Base-by-base conservation (phyloP, 352 stramenopile genomes). In the Globisporangium barbulae region DNA sequence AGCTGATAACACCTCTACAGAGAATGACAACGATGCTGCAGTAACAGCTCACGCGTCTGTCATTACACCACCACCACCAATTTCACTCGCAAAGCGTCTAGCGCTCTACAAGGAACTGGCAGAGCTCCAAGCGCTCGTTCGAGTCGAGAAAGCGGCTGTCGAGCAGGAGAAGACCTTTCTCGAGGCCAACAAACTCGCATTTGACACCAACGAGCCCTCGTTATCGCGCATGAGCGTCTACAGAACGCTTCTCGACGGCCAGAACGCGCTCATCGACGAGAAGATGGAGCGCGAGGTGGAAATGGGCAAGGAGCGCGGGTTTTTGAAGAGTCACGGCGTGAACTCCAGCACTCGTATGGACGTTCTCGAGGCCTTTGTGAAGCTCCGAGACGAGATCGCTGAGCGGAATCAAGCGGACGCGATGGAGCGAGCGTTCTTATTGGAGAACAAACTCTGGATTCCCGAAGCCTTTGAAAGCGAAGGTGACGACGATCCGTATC, bases 191-290 rank as follows among this genome's bases (percentile, higher is more conserved):
- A 37, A 50, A 3, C 42, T 77, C 12, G 35, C n/a, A 4, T 68
- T 75, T 9, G 68, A 77, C 25, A 31, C 30, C 7, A 42, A 7
- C 0, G 25, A 64, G 1, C 30, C 65, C 2, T 4, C 53, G 2
- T 12, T n/a, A 1, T 81, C 79, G 1, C 74, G 81, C 1, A n/a
- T 79, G 35, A 53, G 22, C 1, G 67, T 86, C 4, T 88, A 82
- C 31, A 54, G 72, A 48, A 75, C 67, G 37, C 76, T 90, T 25
- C 61, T 90, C 2, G 65, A 72, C 4, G 69, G 68, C 0, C 81
- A 86, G 37, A 75, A 73, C 47, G 61, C 67, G 9, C 57, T 89
- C 35, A 83, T 86, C 6, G 81, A 90, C 15, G 81, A 88, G 52
- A 85, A 84, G 53, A 72, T 87, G 68, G 67, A 85, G 64, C 69